These are phyloP conservation scores for Alectoria sarmentosa DNA, from an alignment of 495 filamentous ascomycete species.

Conservation along the genomic window DNA sequence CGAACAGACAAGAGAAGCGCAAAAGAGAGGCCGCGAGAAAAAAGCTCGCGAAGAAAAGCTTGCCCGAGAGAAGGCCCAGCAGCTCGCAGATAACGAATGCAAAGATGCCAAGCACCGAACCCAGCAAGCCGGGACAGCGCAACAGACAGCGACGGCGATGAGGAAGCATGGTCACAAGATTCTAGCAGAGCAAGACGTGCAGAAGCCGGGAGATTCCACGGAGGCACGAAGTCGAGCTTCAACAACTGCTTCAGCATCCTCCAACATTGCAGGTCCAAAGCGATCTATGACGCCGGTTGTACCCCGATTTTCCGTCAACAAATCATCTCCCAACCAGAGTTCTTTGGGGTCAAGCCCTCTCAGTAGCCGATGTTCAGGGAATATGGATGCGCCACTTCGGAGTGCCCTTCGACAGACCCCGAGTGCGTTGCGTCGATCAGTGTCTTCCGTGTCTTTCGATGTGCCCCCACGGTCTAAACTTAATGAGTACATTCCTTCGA, in stretches of 20 bases:
- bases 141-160: background rate
- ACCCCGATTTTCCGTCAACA: slow-evolving; percentile 9
- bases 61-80: background rate
- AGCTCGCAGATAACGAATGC: background rate
- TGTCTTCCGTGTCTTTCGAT: slow-evolving; percentile 14
- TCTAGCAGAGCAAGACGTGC: background rate
- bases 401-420: slow-evolving; percentile 20
- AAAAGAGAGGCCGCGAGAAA: background rate
- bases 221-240: slow-evolving; percentile 4
- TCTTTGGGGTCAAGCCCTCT: slow-evolving; percentile 14
- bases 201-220: background rate
- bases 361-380: slow-evolving; percentile 9
- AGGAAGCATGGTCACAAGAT: background rate
- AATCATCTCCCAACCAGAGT: background rate
- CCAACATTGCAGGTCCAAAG: background rate
- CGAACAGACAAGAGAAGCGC: background rate
- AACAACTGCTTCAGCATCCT: slow-evolving; percentile 3
- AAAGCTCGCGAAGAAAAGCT: background rate
- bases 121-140: background rate
- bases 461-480: background rate
- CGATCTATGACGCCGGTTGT: slow-evolving; percentile 20
- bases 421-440: slow-evolving; percentile 18
- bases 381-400: slow-evolving; percentile 12
- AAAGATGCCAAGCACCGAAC: background rate
- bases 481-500: background rate